These are phyloP conservation scores for Powellomyces hirtus DNA, from an alignment of 192 early-diverging fungal genomes.

Conservation along the genomic window DNA sequence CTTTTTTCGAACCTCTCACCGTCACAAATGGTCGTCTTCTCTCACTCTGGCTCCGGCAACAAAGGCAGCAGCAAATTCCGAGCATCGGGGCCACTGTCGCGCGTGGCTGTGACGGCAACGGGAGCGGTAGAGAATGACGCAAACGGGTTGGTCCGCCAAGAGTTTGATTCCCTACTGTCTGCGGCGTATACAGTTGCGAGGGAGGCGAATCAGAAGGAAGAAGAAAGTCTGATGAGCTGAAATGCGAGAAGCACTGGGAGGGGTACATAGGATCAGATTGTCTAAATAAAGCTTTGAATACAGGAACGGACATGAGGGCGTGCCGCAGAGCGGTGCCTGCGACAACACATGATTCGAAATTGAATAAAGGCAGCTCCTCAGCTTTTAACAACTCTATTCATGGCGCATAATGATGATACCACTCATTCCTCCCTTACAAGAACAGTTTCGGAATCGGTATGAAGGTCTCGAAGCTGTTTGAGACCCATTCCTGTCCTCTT, in stretches of 20 bases:
- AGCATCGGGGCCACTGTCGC: not conserved
- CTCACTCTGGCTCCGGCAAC: not conserved
- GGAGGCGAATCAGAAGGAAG: not conserved
- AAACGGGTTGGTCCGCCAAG: not conserved
- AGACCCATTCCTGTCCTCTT: not conserved
- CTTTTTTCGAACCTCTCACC: not conserved
- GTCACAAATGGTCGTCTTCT: not conserved
- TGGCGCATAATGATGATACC: no score
- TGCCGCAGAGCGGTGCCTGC: no score
- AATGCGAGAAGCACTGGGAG: no score
- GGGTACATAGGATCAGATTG: no score
- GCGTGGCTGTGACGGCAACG: not conserved
- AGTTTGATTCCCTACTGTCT: not conserved
- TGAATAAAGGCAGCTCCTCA: no score
- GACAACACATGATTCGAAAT: no score
- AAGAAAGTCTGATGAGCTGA: not conserved
- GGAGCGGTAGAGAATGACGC: not conserved
- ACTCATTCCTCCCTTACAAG: no score
- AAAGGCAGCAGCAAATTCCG: not conserved
- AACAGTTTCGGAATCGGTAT: no score
- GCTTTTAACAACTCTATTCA: no score
- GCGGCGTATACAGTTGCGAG: not conserved
- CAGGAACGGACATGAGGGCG: no score
- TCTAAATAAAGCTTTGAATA: no score
- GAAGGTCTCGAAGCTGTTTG: no score